Base-by-base conservation (phyloP, 2,329 filamentous ascomycete genomes). In the Sclerotinia subarctica region DNA sequence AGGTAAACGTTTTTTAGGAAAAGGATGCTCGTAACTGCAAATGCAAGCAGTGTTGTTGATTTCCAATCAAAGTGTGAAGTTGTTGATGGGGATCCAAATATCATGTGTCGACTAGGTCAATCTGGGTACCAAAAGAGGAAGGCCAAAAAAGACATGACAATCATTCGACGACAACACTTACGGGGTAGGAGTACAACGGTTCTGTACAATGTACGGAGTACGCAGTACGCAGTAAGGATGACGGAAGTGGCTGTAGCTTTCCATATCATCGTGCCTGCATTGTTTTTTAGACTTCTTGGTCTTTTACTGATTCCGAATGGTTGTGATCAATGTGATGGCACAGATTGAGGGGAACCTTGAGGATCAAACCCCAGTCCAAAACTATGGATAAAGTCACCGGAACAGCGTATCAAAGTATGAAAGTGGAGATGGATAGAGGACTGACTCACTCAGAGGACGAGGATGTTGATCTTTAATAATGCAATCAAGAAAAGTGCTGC, bases 181-280 rank as follows among this genome's bases (percentile, higher is more conserved):
- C 59, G 21, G 35, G 6, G 35, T 35, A 35, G 10, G 49, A n/a
- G 58, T 60, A 65, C 64, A 66, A 66, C 51, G 24, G 42, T 66
- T 58, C 42, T 66, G 64, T 38, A 47, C 35, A 7, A 26, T 66
- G 64, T 38, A 47, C 8, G 8, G 35, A 10, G 35, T 35, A 35
- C 5, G 35, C 35, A 35, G 5, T 8, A 2, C 13, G 42, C 29
- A 56, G 26, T 29, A 60, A 58, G 52, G 52, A 66, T 66, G 64
- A 66, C 64, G 64, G 44, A 32, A 24, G 64, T 58, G 64, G 64
- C 64, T 66, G 52, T 52, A 66, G 62, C 49, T 35, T 24, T n/a
- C 42, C 53, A 49, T 57, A 26, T 35, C 38, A 29, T 24, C 35
- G 52, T 66, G 42, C 64, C 63, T 65, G 63, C 63, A 65, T 65